Percentiles rank a stretch among this genome's conserved stretches.
Conservation (phyloP, 2,329 filamentous ascomycete species). For the Neodidymelliopsis sp. region DNA sequence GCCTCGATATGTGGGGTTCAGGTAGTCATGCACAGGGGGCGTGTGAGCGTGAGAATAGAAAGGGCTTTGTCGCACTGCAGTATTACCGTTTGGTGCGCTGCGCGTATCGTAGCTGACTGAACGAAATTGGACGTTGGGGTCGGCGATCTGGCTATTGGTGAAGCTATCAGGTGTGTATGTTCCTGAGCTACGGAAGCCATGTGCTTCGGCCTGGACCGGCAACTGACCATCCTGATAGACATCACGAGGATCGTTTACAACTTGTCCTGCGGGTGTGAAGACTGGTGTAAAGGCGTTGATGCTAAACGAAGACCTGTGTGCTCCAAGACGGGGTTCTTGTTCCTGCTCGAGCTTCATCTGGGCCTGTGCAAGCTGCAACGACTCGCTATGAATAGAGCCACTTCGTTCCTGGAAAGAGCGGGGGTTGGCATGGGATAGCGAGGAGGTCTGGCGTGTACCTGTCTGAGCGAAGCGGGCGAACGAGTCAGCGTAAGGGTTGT, state of each 20-base stretch:
- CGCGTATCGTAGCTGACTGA: constrained; percentile 52
- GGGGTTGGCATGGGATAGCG: constrained; percentile 58
- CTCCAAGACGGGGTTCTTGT: constrained; percentile 40
- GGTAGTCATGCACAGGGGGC: constrained; percentile 53
- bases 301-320: constrained; percentile 45
- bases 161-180: constrained; percentile 49
- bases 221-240: constrained; percentile 34
- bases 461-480: constrained; percentile 38
- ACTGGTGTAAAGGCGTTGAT: constrained; percentile 34
- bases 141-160: constrained; percentile 38
- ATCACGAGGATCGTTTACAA: constrained; percentile 33
- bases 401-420: constrained; percentile 49
- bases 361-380: constrained; percentile 42
- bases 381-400: constrained; percentile 49
- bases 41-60: constrained; percentile 57
- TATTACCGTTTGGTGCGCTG: constrained; percentile 52
- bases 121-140: constrained; percentile 48
- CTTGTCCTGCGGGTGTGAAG: constrained; percentile 33
- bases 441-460: constrained; percentile 56
- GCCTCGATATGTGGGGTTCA: constrained; percentile 51
- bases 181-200: constrained; percentile 28
- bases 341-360: constrained; percentile 47
- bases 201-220: constrained; percentile 28
- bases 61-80: constrained; percentile 54
- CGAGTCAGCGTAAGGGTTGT: constrained; percentile 38